Percentiles rank a stretch among this genome's conserved stretches.
phyloP scores from a whole-genome alignment of 495 filamentous ascomycete genomes.

The Trichoderma orchidacearum region DNA sequence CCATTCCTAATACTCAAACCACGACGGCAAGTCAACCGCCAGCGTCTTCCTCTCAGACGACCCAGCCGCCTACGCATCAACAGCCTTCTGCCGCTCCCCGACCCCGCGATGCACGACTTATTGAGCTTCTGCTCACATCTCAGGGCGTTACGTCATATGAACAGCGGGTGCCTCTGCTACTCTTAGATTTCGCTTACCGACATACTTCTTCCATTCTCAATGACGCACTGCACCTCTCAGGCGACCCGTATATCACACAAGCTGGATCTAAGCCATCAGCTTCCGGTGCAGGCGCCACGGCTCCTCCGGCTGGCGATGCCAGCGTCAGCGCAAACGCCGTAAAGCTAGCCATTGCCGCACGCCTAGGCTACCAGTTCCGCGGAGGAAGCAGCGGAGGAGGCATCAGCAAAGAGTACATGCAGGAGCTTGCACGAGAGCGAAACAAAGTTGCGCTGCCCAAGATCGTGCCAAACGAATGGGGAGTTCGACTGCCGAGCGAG shows the following conservation, averaged over 20 bases:
- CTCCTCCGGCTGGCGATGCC: conserved; percentile 28
- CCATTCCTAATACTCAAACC: conserved; percentile 13
- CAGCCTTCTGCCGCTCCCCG: conserved; percentile 39
- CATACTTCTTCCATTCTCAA: conserved; percentile 49
- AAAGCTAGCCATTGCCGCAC: conserved; percentile 33
- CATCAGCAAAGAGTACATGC: conserved; percentile 73
- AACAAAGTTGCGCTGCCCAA: conserved; percentile 72
- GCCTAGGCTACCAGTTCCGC: conserved; percentile 38
- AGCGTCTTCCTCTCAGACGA: conserved; percentile 5
- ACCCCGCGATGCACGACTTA: conserved; percentile 78
- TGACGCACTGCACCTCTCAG: conserved; percentile 50
- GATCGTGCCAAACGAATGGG: conserved; percentile 57
- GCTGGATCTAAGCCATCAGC: conserved; percentile 32
- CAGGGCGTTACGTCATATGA: conserved; percentile 85
- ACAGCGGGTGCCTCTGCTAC: conserved; percentile 82
- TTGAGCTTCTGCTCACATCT: conserved; percentile 80
- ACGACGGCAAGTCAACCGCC: conserved; percentile 22
- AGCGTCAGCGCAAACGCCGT: conserved; percentile 30
- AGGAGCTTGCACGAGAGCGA: conserved; percentile 68
- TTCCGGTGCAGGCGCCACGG: conserved; percentile 27
- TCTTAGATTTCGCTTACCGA: conserved; percentile 95
- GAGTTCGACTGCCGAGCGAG: conserved; percentile 77
- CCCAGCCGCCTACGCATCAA: conserved; percentile 13
- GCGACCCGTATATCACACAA: conserved; percentile 46
- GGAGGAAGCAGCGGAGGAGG: conserved; percentile 28